A percentile compares a stretch with the other conserved stretches of the same genome.
Evolutionary conservation across 495 filamentous ascomycete genomes (phyloP).

Genomic region (Parathielavia hyrcaniae): DNA sequence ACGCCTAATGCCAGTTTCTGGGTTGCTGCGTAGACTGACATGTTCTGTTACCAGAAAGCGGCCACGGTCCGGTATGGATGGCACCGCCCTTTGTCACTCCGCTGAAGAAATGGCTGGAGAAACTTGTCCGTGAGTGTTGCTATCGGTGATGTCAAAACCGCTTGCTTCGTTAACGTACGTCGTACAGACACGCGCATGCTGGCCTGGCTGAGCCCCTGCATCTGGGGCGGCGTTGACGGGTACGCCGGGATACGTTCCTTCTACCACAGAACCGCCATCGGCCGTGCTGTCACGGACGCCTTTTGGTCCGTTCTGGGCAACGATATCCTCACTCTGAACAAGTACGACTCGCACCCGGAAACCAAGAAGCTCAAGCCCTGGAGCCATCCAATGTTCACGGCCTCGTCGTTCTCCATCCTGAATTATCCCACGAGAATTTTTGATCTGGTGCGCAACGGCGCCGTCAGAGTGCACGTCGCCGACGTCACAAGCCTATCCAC

Average conservation of each 20-base stretch:
- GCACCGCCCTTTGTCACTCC: slow-evolving; percentile 48
- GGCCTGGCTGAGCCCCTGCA: slow-evolving; percentile 43
- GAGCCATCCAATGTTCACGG: slow-evolving; percentile 58
- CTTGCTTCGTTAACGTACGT: background rate
- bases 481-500: slow-evolving; percentile 50
- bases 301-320: slow-evolving; percentile 61
- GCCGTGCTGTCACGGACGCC: slow-evolving; percentile 57
- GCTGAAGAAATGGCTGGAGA: slow-evolving; percentile 43
- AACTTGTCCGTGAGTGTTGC: slow-evolving; percentile 51
- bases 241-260: slow-evolving; percentile 42
- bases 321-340: slow-evolving; percentile 54
- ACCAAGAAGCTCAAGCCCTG: slow-evolving; percentile 59
- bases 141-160: background rate
- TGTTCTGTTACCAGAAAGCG: slow-evolving; percentile 44
- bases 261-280: slow-evolving; percentile 61
- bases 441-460: slow-evolving; percentile 52
- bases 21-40: slow-evolving; percentile 5
- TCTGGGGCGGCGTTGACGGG: slow-evolving; percentile 42
- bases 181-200: slow-evolving; percentile 36
- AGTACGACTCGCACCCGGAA: slow-evolving; percentile 56
- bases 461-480: slow-evolving; percentile 55
- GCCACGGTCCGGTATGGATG: slow-evolving; percentile 71
- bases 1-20: background rate
- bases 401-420: slow-evolving; percentile 56
- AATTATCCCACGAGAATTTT: slow-evolving; percentile 66